Percentiles rank a stretch among this genome's conserved stretches.
Conservation (phyloP, 371 early-diverging fungal species). For the Parasitella parasitica region DNA sequence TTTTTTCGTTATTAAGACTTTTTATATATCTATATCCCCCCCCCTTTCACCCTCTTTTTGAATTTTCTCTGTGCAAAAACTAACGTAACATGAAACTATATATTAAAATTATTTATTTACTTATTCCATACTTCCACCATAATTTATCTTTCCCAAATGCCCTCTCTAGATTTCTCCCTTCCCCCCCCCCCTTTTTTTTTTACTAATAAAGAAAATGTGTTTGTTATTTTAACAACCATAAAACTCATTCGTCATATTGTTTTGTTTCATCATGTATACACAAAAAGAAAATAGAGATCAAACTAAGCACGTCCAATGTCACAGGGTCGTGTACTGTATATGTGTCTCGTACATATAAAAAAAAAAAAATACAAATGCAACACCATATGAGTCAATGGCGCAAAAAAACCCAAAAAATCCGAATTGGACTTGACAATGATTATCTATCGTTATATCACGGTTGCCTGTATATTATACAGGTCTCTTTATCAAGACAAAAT, state of each 20-base stretch:
- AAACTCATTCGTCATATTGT: constrained; percentile 1
- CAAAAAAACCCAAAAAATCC: no score
- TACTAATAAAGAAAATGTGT: constrained; percentile 1
- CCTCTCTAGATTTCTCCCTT: neutral
- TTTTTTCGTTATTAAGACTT: no score
- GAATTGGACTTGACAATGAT: no score
- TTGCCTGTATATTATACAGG: no score
- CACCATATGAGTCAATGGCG: neutral
- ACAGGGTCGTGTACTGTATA: neutral
- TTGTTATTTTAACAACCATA: neutral
- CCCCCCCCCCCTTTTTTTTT: neutral
- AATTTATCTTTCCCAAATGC: neutral
- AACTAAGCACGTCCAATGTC: neutral
- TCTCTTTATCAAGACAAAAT: neutral
- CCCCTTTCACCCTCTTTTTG: neutral
- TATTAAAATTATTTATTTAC: neutral
- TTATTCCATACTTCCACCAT: neutral
- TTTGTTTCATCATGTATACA: neutral
- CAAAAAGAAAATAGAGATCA: neutral
- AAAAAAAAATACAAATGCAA: neutral
- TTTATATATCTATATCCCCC: neutral
- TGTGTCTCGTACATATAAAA: neutral
- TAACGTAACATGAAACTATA: neutral
- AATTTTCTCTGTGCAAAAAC: neutral
- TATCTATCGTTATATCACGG: neutral